These are phyloP conservation scores for Fraxinus sp. DNA, from an alignment of 305 asterid species.

Conservation along the genomic window DNA sequence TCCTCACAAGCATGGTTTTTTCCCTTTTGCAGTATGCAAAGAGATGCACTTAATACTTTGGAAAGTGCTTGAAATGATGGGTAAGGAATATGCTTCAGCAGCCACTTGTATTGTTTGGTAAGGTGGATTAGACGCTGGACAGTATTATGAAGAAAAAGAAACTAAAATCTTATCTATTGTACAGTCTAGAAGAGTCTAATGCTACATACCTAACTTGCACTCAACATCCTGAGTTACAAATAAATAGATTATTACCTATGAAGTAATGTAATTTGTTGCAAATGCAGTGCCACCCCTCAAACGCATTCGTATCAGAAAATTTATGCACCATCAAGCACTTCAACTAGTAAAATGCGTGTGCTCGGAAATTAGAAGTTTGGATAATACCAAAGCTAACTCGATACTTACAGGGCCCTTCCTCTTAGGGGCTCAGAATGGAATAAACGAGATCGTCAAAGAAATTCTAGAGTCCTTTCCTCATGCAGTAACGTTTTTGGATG, in stretches of 20 bases:
- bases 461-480: constrained; percentile 38
- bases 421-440: constrained; percentile 29
- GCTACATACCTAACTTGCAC: background rate
- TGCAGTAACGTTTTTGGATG: constrained; percentile 28
- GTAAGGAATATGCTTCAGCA: constrained; percentile 6
- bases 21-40: constrained; percentile 25
- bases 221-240: background rate
- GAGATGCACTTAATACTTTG: constrained; percentile 25
- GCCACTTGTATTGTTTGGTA: background rate
- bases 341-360: constrained; percentile 32
- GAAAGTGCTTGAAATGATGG: constrained; percentile 26
- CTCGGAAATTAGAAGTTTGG: constrained; percentile 27
- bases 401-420: constrained; percentile 29
- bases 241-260: background rate
- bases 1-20: background rate
- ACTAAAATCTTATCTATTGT: background rate
- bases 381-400: constrained; percentile 26
- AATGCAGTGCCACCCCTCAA: constrained; percentile 25
- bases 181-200: background rate
- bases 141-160: background rate
- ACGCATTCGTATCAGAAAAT: constrained; percentile 22
- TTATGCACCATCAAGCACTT: constrained; percentile 39
- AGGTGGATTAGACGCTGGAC: background rate
- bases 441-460: constrained; percentile 38
- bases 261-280: background rate